These are phyloP conservation scores for Pseudocercospora crystallina DNA, from an alignment of 2,329 filamentous ascomycete species.

Conservation along the genomic window DNA sequence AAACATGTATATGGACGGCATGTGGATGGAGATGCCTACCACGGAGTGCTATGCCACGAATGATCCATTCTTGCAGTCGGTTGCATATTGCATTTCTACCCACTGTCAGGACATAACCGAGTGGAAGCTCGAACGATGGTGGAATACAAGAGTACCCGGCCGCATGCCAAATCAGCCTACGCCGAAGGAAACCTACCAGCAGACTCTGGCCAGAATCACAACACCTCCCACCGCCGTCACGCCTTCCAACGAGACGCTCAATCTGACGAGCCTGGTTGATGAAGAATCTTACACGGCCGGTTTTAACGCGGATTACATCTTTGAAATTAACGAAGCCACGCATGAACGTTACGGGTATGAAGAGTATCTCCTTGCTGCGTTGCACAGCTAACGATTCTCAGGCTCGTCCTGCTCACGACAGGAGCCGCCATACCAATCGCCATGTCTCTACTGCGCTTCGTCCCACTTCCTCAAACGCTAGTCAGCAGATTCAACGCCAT, in stretches of 20 bases:
- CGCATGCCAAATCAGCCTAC: conserved; percentile 14
- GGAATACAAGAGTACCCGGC: conserved; percentile 25
- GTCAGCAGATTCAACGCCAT: conserved; percentile 15
- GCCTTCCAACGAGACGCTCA: conserved; percentile 27
- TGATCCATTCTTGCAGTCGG: conserved; percentile 28
- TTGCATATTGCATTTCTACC: conserved; percentile 32
- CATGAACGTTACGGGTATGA: conserved; percentile 36
- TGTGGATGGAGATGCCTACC: conserved; percentile 16
- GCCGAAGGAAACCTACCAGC: conserved; percentile 28
- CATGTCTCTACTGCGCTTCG: conserved; percentile 18
- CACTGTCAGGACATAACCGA: conserved; percentile 26
- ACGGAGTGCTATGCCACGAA: conserved; percentile 34
- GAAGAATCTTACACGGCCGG: conserved; percentile 30
- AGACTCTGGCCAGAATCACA: conserved; percentile 28
- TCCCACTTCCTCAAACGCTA: conserved; percentile 15
- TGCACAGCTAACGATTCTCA: conserved; percentile 3
- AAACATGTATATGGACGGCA: conserved; percentile 16
- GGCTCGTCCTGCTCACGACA: conserved; percentile 23
- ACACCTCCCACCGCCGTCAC: conserved; percentile 22
- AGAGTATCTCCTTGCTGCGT: neutral
- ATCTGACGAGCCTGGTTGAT: conserved; percentile 34
- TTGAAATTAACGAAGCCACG: conserved; percentile 31
- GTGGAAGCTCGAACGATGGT: conserved; percentile 33
- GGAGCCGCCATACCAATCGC: conserved; percentile 22
- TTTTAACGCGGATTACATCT: conserved; percentile 29